These are phyloP conservation scores for Corynespora cassiicola DNA, from an alignment of 2,329 filamentous ascomycete species.

Conservation along the genomic window DNA sequence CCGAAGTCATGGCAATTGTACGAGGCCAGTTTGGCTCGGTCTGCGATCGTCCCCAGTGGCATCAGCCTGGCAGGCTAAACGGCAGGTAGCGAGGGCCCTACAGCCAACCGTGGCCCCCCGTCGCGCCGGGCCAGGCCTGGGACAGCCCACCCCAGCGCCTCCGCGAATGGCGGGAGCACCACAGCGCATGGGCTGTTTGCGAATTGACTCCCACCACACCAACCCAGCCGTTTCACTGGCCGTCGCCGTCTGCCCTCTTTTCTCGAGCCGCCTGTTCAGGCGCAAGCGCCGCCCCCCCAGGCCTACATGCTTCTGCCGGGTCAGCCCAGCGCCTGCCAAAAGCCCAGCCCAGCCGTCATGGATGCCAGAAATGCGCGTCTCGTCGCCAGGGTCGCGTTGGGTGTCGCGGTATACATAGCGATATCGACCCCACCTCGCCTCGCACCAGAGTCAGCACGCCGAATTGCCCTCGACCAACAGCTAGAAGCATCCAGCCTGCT, in stretches of 20 bases:
- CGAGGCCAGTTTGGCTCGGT: slow-evolving; percentile 17
- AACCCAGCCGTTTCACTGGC: slow-evolving; percentile 30
- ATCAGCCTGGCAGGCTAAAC: slow-evolving; percentile 31
- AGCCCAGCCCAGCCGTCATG: slow-evolving; percentile 30
- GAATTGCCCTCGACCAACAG: slow-evolving; percentile 33
- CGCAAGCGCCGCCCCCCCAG: slow-evolving; percentile 44
- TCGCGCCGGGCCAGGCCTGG: slow-evolving; percentile 24
- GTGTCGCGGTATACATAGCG: slow-evolving; percentile 40
- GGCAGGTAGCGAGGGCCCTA: slow-evolving; percentile 24
- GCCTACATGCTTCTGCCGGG: slow-evolving; percentile 32
- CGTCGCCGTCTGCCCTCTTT: slow-evolving; percentile 28
- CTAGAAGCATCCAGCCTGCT: slow-evolving; percentile 14
- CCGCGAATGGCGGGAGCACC: slow-evolving; percentile 25
- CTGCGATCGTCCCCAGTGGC: slow-evolving; percentile 31
- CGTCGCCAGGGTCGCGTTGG: slow-evolving; percentile 25
- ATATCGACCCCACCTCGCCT: slow-evolving; percentile 31
- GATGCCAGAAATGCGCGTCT: slow-evolving; percentile 27
- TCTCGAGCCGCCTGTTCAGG: slow-evolving; percentile 37
- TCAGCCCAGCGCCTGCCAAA: slow-evolving; percentile 29
- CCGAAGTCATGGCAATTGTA: slow-evolving; percentile 18
- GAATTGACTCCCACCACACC: slow-evolving; percentile 41
- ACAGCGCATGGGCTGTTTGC: slow-evolving; percentile 36
- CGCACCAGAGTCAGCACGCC: slow-evolving; percentile 27
- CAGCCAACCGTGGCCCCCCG: slow-evolving; percentile 25
- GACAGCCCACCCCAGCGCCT: slow-evolving; percentile 21